Conservation (phyloP, 1,284 basidiomycete species). For the Pterulicium gracile region DNA sequence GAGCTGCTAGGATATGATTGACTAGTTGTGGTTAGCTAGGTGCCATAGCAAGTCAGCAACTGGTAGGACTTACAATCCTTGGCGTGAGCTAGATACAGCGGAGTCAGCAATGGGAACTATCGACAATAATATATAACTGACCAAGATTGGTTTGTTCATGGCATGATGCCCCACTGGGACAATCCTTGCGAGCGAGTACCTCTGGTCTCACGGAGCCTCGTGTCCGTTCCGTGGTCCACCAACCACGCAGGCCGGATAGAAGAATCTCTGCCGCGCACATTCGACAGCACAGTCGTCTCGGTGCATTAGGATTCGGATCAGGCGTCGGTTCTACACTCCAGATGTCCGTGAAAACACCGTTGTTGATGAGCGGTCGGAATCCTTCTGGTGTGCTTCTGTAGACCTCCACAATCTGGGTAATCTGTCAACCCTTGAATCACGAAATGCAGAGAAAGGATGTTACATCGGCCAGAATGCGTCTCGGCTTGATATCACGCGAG, state of each 20-base stretch:
- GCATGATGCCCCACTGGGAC: constrained; percentile 47
- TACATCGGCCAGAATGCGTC: constrained; percentile 66
- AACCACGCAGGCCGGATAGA: constrained; percentile 61
- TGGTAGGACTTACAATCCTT: constrained; percentile 47
- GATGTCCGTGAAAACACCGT: constrained; percentile 56
- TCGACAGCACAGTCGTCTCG: constrained; percentile 50
- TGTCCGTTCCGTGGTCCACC: constrained; percentile 69
- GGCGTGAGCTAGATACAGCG: constrained; percentile 39
- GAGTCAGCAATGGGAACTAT: constrained; percentile 3
- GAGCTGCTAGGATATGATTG: no score
- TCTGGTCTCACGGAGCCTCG: constrained; percentile 48
- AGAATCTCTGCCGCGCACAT: constrained; percentile 63
- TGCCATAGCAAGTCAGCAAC: no score
- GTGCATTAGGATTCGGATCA: constrained; percentile 43
- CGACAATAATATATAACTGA: no score
- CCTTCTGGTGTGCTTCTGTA: constrained; percentile 47
- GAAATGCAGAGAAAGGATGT: constrained; percentile 1
- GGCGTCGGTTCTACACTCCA: constrained; percentile 40
- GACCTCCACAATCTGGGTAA: constrained; percentile 44
- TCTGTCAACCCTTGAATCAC: constrained; percentile 7
- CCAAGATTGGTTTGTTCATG: constrained; percentile 49
- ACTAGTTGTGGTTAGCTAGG: no score
- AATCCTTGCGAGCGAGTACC: constrained; percentile 48
- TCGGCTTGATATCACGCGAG: constrained; percentile 44
- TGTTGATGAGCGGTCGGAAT: constrained; percentile 55